These are phyloP conservation scores for Rosa hybrid DNA, from an alignment of 331 rosid genomes.

Conservation along the genomic window DNA sequence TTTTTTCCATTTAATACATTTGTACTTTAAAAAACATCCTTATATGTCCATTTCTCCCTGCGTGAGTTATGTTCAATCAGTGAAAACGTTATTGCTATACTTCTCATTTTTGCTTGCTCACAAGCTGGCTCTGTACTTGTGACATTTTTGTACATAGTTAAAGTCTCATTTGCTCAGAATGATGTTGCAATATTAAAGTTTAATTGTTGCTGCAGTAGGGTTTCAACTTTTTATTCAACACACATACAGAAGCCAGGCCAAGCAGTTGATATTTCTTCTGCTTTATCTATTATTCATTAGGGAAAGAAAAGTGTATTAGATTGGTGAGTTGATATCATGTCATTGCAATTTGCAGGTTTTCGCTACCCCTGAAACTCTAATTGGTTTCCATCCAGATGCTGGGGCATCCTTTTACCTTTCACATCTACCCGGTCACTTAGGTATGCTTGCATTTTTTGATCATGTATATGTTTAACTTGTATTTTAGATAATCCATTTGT, in stretches of 20 bases:
- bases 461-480: constrained; percentile 11
- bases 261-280: neutral
- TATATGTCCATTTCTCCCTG: neutral
- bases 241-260: neutral
- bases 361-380: constrained; percentile 87
- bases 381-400: constrained; percentile 98
- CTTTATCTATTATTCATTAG: neutral
- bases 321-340: constrained; percentile 16
- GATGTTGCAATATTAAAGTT: neutral
- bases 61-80: neutral
- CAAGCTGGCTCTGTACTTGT: no score
- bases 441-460: constrained; percentile 42
- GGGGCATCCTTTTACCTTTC: constrained; percentile 94
- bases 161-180: neutral
- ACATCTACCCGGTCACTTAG: constrained; percentile 84
- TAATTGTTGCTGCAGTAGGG: neutral
- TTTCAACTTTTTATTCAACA: neutral
- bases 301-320: neutral
- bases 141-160: neutral
- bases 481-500: neutral
- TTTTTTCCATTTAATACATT: neutral
- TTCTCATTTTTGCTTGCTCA: constrained; percentile 4
- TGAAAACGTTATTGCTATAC: neutral
- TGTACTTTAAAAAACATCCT: neutral
- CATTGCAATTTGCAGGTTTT: constrained; percentile 55